These are phyloP conservation scores for Trifolium subterraneum DNA, from an alignment of 306 rosid species.

Conservation along the genomic window DNA sequence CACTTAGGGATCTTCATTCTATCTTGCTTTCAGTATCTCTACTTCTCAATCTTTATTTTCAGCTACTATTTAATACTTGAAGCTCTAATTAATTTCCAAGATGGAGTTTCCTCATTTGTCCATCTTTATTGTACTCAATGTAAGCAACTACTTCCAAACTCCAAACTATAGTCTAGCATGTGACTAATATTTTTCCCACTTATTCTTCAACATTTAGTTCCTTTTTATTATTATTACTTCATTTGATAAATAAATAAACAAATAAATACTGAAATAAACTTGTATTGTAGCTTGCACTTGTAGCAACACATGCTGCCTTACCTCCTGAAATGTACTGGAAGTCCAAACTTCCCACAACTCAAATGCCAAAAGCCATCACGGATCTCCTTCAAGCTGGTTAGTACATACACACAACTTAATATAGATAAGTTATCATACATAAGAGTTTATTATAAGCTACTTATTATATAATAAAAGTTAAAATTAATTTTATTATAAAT, in stretches of 20 bases:
- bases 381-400: constrained; percentile 63
- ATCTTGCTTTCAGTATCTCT: constrained; percentile 26
- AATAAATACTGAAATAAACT: background rate
- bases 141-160: constrained; percentile 41
- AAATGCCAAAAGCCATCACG: constrained; percentile 46
- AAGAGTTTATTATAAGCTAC: too few species aligned
- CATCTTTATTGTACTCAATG: constrained; percentile 49
- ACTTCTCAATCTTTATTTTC: background rate
- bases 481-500: too few species aligned
- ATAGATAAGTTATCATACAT: too few species aligned
- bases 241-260: background rate
- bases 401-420: background rate
- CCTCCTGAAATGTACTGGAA: constrained; percentile 71
- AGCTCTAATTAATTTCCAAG: constrained; percentile 13
- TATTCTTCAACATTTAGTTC: background rate
- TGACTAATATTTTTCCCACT: background rate
- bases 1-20: constrained; percentile 26
- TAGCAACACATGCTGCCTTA: constrained; percentile 59
- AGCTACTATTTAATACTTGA: constrained; percentile 1
- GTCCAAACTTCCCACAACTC: constrained; percentile 63
- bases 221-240: background rate
- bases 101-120: constrained; percentile 51
- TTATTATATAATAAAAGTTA: too few species aligned
- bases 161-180: background rate
- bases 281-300: constrained; percentile 52